Percentiles rank a stretch among this genome's conserved stretches.
These are phyloP conservation scores for Metschnikowia colocasiae DNA, from an alignment of 805 yeast genomes.

Conservation along the genomic window DNA sequence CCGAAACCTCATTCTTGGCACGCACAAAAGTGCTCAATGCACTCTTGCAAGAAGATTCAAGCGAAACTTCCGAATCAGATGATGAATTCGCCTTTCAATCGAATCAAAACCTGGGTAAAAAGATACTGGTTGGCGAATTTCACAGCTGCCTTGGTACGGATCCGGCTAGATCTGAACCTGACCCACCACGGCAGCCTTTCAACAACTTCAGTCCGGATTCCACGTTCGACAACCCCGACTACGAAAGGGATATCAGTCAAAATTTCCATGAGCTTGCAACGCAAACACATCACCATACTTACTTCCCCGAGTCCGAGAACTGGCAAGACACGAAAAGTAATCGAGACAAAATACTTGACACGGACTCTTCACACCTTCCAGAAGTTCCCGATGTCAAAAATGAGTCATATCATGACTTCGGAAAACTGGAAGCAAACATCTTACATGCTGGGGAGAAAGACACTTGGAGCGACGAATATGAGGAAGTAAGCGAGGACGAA, in stretches of 20 bases:
- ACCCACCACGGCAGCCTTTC: neutral
- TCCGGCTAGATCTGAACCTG: neutral
- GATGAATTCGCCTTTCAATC: neutral
- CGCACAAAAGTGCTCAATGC: neutral
- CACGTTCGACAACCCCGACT: slow-evolving; percentile 9
- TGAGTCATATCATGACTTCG: neutral
- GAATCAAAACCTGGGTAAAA: neutral
- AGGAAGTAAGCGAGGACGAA: slow-evolving; percentile 5
- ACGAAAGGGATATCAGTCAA: slow-evolving; percentile 10
- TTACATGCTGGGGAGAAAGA: neutral
- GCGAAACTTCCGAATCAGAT: neutral
- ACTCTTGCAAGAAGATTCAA: neutral
- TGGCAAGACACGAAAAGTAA: neutral
- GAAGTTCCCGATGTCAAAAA: neutral
- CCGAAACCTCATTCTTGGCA: slow-evolving; percentile 1
- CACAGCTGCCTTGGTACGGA: neutral
- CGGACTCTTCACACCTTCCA: neutral
- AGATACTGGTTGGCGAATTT: neutral
- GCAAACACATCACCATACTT: slow-evolving; percentile 8
- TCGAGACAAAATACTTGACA: neutral
- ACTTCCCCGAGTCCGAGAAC: neutral
- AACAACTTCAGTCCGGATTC: slow-evolving; percentile 14
- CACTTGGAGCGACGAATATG: slow-evolving; percentile 4
- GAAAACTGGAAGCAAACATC: slow-evolving; percentile 1
- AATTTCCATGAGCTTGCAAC: slow-evolving; percentile 12